These are phyloP conservation scores for Cordyceps tenuipes DNA, from an alignment of 2,329 filamentous ascomycete species.

Conservation along the genomic window DNA sequence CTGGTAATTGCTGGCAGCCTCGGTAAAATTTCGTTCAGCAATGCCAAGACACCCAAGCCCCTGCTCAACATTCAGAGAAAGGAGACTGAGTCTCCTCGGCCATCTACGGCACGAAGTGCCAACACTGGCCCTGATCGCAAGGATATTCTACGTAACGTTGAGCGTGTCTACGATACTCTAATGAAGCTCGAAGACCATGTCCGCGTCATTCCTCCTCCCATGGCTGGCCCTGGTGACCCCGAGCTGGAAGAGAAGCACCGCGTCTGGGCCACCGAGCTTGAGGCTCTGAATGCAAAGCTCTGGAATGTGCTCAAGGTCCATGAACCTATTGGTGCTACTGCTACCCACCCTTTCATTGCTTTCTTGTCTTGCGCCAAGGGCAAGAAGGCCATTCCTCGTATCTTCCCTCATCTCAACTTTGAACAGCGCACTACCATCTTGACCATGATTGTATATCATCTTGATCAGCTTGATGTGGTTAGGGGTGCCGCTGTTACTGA, in stretches of 20 bases:
- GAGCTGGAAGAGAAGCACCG: constrained; percentile 66
- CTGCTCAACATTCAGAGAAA: constrained; percentile 89
- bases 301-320: constrained; percentile 88
- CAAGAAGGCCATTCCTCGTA: constrained; percentile 88
- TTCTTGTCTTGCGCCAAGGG: constrained; percentile 92
- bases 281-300: constrained; percentile 66
- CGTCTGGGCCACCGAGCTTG: constrained; percentile 57
- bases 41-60: constrained; percentile 93
- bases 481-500: constrained; percentile 66
- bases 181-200: constrained; percentile 95
- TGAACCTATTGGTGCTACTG: constrained; percentile 73
- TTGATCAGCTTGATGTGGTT: constrained; percentile 87
- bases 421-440: constrained; percentile 92
- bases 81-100: constrained; percentile 54
- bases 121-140: constrained; percentile 62
- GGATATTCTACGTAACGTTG: constrained; percentile 75
- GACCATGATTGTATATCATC: constrained; percentile 89
- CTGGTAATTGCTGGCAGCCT: constrained; percentile 92
- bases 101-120: constrained; percentile 36
- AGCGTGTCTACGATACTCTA: constrained; percentile 76
- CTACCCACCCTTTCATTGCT: constrained; percentile 87
- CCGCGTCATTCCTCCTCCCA: constrained; percentile 60
- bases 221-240: constrained; percentile 49
- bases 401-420: constrained; percentile 87
- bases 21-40: constrained; percentile 98